A percentile compares a stretch with the other conserved stretches of the same genome.
Conservation (phyloP, 768 basidiomycete genomes). For the Phylloporus sp. region DNA sequence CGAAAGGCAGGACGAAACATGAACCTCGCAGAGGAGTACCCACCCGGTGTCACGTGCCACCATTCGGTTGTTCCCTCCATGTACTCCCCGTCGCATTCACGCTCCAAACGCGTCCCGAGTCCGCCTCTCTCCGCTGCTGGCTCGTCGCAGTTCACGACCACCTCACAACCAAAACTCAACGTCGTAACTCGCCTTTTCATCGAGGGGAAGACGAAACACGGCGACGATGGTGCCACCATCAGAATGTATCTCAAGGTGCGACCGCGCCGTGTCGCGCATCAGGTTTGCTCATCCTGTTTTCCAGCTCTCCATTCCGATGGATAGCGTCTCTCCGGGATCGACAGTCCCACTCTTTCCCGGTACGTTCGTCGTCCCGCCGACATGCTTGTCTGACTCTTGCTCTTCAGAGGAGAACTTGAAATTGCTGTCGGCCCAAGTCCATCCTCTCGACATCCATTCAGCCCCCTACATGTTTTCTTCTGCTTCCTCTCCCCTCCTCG, state of each 20-base stretch:
- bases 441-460: constrained; percentile 67
- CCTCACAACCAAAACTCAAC: constrained; percentile 49
- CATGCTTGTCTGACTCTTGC: background rate
- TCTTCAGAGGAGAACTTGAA: constrained; percentile 72
- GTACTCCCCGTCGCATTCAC: constrained; percentile 20
- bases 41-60: constrained; percentile 25
- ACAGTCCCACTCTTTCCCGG: constrained; percentile 72
- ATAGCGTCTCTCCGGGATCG: constrained; percentile 58
- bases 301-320: constrained; percentile 65
- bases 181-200: constrained; percentile 70
- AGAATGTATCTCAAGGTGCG: constrained; percentile 74
- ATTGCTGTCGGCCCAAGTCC: constrained; percentile 65
- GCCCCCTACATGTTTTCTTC: constrained; percentile 74
- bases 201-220: constrained; percentile 66
- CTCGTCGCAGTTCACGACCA: constrained; percentile 44
- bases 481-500: constrained; percentile 53
- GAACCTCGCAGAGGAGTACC: constrained; percentile 11
- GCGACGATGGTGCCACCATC: constrained; percentile 59
- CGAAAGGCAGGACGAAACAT: constrained; percentile 11
- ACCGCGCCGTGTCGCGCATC: background rate
- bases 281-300: background rate
- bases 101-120: constrained; percentile 28
- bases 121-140: constrained; percentile 29
- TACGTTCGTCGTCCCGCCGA: constrained; percentile 24
- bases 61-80: background rate